Percentiles rank a stretch among this genome's conserved stretches.
Evolutionary conservation across 495 filamentous ascomycete species (phyloP).

Genomic region (Endocarpon pusillum): DNA sequence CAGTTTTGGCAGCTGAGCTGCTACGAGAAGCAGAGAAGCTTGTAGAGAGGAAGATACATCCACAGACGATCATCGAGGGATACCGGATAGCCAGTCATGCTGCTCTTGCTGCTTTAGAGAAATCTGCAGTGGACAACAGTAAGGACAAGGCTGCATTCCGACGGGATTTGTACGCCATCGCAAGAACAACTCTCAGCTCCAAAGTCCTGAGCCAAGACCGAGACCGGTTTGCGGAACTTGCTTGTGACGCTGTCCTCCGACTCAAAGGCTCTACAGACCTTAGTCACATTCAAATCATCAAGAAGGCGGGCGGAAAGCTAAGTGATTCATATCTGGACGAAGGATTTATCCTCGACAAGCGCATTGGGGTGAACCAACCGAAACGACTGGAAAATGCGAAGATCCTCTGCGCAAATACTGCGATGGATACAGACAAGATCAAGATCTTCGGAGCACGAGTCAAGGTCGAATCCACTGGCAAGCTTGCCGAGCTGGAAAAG

Average conservation of each 20-base stretch:
- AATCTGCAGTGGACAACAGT: constrained; percentile 76
- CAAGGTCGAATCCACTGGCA: constrained; percentile 83
- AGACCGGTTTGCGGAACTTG: constrained; percentile 77
- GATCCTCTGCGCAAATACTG: constrained; percentile 91
- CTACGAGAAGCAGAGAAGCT: constrained; percentile 93
- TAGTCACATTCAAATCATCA: constrained; percentile 97
- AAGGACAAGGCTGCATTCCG: constrained; percentile 66
- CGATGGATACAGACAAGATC: constrained; percentile 99
- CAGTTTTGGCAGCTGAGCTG: constrained; percentile 86
- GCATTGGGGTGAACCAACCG: constrained; percentile 95
- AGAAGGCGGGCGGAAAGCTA: constrained; percentile 95
- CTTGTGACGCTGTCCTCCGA: constrained; percentile 81
- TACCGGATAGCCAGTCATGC: constrained; percentile 91
- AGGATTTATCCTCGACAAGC: constrained; percentile 97
- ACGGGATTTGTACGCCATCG: constrained; percentile 78
- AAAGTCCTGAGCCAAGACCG: constrained; percentile 92
- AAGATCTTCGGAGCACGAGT: constrained; percentile 97
- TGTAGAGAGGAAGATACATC: constrained; percentile 93
- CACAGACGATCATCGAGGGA: constrained; percentile 97
- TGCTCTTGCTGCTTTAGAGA: constrained; percentile 67
- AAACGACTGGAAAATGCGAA: constrained; percentile 95
- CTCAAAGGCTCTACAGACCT: constrained; percentile 85
- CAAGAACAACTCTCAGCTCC: constrained; percentile 91
- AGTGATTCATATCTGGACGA: constrained; percentile 94
- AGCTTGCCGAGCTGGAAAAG: constrained; percentile 91